Base-by-base conservation (phyloP, 495 filamentous ascomycete genomes). In the Cercophora scortea region DNA sequence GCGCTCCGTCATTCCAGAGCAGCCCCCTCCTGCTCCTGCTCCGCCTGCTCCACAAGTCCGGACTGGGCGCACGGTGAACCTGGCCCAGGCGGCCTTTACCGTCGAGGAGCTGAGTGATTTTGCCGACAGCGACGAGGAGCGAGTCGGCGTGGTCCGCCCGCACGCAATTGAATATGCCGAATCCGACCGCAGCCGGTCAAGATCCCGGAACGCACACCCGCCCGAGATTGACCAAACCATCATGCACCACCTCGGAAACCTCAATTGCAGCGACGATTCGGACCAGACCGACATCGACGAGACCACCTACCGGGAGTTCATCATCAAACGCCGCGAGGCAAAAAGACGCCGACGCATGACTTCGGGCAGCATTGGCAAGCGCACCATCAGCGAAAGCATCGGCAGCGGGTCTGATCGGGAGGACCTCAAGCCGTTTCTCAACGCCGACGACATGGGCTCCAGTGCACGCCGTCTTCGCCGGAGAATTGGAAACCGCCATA, bases 391-490 rank as follows among this genome's bases (percentile, higher is more conserved):
- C 61, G 72, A 78, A 61, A 74, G 74, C 55, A 74, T 74, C 44
- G 77, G 73, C 42, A 76, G 72, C 53, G 77, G 77, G 56, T 74
- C 75, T 6, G 77, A 80, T 56, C 68, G 61, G 36, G 77, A 79
- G 50, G 77, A 80, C 45, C 40, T 77, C n/a, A 57, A 70, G 52
- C 67, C 75, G 8, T 68, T 73, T 39, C 56, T 66, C 8, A 61
- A 68, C 32, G 54, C 59, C 18, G 69, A 65, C 42, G 72, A 79
- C 35, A 60, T 62, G n/a, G 71, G 71, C 7, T 68, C 67, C 19
- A 71, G 65, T 47, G 67, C 67, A 15, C 70, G 77, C 47, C 71
- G 76, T 35, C 65, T 78, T 50, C 69, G 75, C 56, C 66, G 76
- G 46, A 73, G 71, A 42, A 61, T 72, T 19, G 74, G 71, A 8